Conservation (phyloP, 768 basidiomycete genomes). For the Trametes meyenii region DNA sequence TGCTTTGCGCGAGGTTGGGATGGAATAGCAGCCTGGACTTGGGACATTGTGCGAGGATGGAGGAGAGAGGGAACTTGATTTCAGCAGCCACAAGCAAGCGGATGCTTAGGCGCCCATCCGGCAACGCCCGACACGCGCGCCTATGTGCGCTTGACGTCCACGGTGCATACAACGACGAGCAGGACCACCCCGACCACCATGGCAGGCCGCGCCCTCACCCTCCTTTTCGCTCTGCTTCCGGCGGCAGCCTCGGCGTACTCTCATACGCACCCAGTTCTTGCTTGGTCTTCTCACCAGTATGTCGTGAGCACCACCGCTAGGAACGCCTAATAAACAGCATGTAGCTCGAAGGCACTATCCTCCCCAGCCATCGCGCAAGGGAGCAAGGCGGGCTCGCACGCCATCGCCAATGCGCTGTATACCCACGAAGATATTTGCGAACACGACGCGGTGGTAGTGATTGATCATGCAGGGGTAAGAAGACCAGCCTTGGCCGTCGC, state of each 20-base stretch:
- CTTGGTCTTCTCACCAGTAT: conserved; percentile 75
- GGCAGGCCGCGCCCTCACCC: conserved; percentile 23
- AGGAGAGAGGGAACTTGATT: neutral
- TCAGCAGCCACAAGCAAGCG: neutral
- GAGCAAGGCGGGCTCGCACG: conserved; percentile 34
- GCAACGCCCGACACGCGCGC: conserved; percentile 17
- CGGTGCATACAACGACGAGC: neutral
- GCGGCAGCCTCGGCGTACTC: conserved; percentile 58
- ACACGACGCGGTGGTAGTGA: conserved; percentile 65
- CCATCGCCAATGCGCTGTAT: conserved; percentile 31
- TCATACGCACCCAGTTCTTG: conserved; percentile 64
- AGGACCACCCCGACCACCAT: conserved; percentile 19
- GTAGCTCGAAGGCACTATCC: conserved; percentile 51
- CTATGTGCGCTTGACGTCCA: neutral
- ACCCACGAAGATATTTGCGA: conserved; percentile 53
- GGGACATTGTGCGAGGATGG: conserved; percentile 24
- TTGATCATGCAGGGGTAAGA: conserved; percentile 76
- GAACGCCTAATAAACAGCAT: neutral
- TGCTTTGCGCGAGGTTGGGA: conserved; percentile 66
- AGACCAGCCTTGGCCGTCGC: neutral
- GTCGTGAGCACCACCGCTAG: neutral
- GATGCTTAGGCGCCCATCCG: neutral
- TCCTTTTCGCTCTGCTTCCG: conserved; percentile 48
- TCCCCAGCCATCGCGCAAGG: conserved; percentile 20
- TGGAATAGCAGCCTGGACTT: conserved; percentile 49